Conservation (phyloP, 2,329 filamentous ascomycete species). For the Cercospora berteroae region DNA sequence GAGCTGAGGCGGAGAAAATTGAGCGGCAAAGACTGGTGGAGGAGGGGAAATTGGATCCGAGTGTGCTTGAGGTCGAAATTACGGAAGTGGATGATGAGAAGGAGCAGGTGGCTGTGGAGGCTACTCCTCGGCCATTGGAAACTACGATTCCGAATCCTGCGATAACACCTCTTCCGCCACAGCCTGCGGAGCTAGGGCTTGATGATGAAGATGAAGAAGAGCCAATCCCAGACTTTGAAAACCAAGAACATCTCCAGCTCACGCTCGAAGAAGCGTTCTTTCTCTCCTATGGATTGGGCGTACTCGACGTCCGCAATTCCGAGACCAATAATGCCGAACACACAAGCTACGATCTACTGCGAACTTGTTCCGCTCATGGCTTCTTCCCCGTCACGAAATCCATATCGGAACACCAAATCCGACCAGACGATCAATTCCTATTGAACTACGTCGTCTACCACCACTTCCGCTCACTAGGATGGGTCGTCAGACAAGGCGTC, state of each 20-base stretch:
- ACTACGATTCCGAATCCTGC: conserved; percentile 8
- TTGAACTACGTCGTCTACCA: conserved; percentile 88
- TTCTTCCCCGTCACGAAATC: conserved; percentile 55
- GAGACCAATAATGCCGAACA: conserved; percentile 28
- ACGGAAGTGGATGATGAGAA: conserved; percentile 4
- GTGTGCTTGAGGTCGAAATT: conserved; percentile 15
- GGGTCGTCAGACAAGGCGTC: conserved; percentile 87
- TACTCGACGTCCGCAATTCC: conserved; percentile 61
- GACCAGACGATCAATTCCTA: conserved; percentile 76
- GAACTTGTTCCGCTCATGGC: conserved; percentile 53
- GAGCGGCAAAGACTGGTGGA: conserved; percentile 62
- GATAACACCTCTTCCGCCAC: not conserved
- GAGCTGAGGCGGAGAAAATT: conserved; percentile 79
- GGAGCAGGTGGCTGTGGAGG: conserved; percentile 4
- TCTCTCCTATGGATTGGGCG: conserved; percentile 75
- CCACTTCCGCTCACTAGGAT: conserved; percentile 91
- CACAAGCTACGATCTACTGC: conserved; percentile 50
- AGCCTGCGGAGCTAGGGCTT: not conserved
- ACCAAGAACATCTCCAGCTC: conserved; percentile 85
- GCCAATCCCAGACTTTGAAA: conserved; percentile 38
- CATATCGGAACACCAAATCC: conserved; percentile 55
- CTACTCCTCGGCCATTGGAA: not conserved
- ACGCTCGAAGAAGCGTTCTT: conserved; percentile 91
- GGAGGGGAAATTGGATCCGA: conserved; percentile 43
- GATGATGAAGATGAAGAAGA: conserved; percentile 16